Evolutionary conservation across 2,329 filamentous ascomycete genomes (phyloP), one percentile per base, ranked within the genome.

Genomic region (Bipolaris sorokiniana): DNA sequence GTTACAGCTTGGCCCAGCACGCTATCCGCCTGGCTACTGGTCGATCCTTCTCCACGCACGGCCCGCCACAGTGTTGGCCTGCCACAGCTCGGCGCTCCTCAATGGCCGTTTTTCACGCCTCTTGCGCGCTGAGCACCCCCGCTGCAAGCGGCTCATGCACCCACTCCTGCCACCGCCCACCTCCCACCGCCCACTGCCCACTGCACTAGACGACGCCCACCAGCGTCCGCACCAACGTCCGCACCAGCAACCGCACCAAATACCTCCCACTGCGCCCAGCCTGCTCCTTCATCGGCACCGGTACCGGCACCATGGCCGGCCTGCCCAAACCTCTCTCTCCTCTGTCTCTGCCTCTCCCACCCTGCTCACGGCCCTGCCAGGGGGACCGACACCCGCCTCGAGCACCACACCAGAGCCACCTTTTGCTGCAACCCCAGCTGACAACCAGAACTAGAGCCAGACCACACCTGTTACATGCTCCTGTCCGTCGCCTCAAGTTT

Each of bases 1-100:
- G 40, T 57, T 58, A 23, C 34, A 57, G 61, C 56, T 51, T 54
- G 51, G 61, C 56, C 31, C 42, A 59, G 41, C 49, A 34, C 44
- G 46, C 50, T 54, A 52, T 36, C 47, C 50, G 53, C 51, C 38
- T 62, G 59, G 59, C 60, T 58, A 61, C 57, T 67, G 65, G 69
- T 55, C 62, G 63, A 68, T 68, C 44, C 61, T 59, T 58, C 67
- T 65, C 61, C 64, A 62, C 61, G 64, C 68, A 69, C 69, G 69
- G 66, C 64, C 69, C 68, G 63, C 63, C 6, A 31, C 48, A 26
- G 37, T 56, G 58, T 60, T 57, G 55, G 61, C 61, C 41, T 62
- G 60, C 61, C 59, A 53, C 66, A 61, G 59, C 58, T 63, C 55
- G 57, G 61, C 65, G 62, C 61, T 54, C 61, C 63, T 65, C 58